These are phyloP conservation scores for Colletotrichum acutatum DNA, from an alignment of 2,329 filamentous ascomycete genomes.

Conservation along the genomic window DNA sequence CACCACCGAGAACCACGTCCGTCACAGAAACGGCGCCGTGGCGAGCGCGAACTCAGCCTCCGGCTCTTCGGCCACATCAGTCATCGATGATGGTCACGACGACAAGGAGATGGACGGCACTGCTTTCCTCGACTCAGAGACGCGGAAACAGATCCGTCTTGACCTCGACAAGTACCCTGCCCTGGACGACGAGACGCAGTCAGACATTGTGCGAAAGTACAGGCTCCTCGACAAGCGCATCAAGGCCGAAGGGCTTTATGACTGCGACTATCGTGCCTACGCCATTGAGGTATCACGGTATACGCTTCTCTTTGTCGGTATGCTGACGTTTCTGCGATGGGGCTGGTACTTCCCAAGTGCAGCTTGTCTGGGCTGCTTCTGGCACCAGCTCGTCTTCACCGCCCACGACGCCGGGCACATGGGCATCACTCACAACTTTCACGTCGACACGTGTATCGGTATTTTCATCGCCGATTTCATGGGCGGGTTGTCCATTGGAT, in stretches of 20 bases:
- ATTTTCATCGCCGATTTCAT: constrained; percentile 91
- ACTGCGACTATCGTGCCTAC: constrained; percentile 87
- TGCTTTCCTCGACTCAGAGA: constrained; percentile 78
- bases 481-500: constrained; percentile 89
- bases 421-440: constrained; percentile 94
- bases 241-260: constrained; percentile 78
- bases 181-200: constrained; percentile 78
- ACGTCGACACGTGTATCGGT: constrained; percentile 84
- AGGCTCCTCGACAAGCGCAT: constrained; percentile 80
- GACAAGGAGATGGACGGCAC: constrained; percentile 62
- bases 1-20: constrained; percentile 42
- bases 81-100: constrained; percentile 52
- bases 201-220: constrained; percentile 82
- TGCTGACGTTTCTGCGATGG: constrained; percentile 69
- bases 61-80: constrained; percentile 68
- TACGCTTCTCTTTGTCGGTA: constrained; percentile 70
- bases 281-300: constrained; percentile 81
- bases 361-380: constrained; percentile 81
- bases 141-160: constrained; percentile 78
- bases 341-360: constrained; percentile 78
- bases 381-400: constrained; percentile 95
- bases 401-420: constrained; percentile 97
- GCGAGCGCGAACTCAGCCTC: constrained; percentile 53
- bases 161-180: constrained; percentile 86
- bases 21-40: constrained; percentile 42